Conservation (phyloP, 2,329 filamentous ascomycete species). For the Aspergillus thermomutatus region DNA sequence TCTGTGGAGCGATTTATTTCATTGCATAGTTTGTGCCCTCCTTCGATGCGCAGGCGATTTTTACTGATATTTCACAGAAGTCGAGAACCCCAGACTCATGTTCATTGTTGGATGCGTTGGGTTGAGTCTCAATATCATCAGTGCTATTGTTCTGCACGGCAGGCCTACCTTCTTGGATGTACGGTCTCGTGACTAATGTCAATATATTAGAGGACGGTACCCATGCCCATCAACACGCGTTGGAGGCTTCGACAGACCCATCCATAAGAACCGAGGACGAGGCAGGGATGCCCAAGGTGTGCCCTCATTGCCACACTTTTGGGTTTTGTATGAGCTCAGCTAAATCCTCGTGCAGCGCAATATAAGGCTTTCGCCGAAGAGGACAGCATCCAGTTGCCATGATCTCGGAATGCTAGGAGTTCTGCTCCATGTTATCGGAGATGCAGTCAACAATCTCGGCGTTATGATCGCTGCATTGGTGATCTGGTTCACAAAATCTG, state of each 20-base stretch:
- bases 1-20: conserved; percentile 60
- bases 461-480: conserved; percentile 68
- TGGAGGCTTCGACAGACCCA: neutral
- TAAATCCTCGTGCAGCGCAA: neutral
- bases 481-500: conserved; percentile 62
- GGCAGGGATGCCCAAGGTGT: neutral
- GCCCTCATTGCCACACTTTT: neutral
- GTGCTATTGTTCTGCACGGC: conserved; percentile 64
- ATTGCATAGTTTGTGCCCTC: conserved; percentile 22
- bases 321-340: neutral
- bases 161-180: neutral
- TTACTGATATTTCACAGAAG: conserved; percentile 40
- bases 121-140: conserved; percentile 64
- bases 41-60: neutral
- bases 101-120: conserved; percentile 68
- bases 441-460: conserved; percentile 72
- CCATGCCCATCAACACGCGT: conserved; percentile 5
- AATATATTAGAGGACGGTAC: conserved; percentile 17
- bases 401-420: conserved; percentile 72
- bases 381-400: conserved; percentile 41
- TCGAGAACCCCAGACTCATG: conserved; percentile 64
- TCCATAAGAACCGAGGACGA: neutral
- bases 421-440: conserved; percentile 66
- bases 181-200: neutral
- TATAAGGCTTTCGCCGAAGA: neutral